Evolutionary conservation across 2,329 filamentous ascomycete genomes (phyloP).

Genomic region (Ophiostoma sp.): DNA sequence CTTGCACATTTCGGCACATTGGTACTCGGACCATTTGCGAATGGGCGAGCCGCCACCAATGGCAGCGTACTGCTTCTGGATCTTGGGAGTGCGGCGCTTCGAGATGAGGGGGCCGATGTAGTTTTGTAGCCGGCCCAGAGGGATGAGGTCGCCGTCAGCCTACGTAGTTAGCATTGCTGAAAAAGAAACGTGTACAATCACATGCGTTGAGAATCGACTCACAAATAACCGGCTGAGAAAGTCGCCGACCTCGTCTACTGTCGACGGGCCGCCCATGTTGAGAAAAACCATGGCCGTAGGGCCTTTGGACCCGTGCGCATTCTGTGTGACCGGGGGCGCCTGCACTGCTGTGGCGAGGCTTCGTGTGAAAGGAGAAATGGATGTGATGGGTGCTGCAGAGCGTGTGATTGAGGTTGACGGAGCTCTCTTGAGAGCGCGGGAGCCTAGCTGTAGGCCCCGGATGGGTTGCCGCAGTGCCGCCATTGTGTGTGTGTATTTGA

Average conservation of each 20-base stretch:
- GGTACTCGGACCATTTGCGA: conserved; percentile 94
- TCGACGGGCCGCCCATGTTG: conserved; percentile 97
- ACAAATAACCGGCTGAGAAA: conserved; percentile 92
- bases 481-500: conserved; percentile 7
- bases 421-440: conserved; percentile 3
- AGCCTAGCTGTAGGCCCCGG: conserved; percentile 24
- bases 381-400: conserved; percentile 25
- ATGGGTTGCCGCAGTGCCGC: conserved; percentile 36
- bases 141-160: conserved; percentile 91
- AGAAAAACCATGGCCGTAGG: conserved; percentile 98
- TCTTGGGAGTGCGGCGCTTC: conserved; percentile 84
- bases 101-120: conserved; percentile 89
- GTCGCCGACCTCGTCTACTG: conserved; percentile 77
- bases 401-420: neutral
- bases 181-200: neutral
- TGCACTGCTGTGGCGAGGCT: conserved; percentile 50
- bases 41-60: conserved; percentile 98
- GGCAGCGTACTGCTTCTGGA: conserved; percentile 87
- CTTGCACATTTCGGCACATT: conserved; percentile 95
- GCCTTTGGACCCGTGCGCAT: conserved; percentile 63
- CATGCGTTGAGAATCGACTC: conserved; percentile 35
- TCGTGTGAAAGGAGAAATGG: conserved; percentile 30
- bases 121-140: conserved; percentile 83
- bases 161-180: conserved; percentile 35
- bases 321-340: conserved; percentile 73